Evolutionary conservation across 2,329 filamentous ascomycete genomes (phyloP).

Genomic region (Colletotrichum acutatum): DNA sequence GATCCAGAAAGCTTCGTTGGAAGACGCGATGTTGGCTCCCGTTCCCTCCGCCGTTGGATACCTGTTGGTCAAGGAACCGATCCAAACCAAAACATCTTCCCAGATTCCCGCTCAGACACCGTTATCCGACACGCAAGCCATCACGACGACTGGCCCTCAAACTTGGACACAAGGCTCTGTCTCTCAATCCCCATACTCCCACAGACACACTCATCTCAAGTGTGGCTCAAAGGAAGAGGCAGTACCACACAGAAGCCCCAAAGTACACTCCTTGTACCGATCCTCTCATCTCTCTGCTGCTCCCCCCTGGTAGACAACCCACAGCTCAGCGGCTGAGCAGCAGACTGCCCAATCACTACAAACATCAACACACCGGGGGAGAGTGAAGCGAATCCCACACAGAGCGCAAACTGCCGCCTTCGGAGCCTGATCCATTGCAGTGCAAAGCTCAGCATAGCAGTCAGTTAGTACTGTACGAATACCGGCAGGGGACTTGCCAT

Average conservation of each 20-base stretch:
- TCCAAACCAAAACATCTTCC: background rate
- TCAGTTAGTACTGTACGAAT: background rate
- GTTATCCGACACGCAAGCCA: conserved; percentile 21
- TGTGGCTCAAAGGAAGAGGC: conserved; percentile 19
- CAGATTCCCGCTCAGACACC: background rate
- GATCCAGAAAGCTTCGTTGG: conserved; percentile 29
- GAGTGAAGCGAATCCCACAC: conserved; percentile 17
- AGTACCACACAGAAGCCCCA: background rate
- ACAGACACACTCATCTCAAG: background rate
- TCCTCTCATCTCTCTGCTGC: conserved; percentile 11
- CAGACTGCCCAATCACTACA: conserved; percentile 28
- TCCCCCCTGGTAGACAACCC: background rate
- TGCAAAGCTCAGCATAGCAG: conserved; percentile 6
- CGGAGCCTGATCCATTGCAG: conserved; percentile 5
- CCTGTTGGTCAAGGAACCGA: conserved; percentile 6
- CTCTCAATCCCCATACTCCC: background rate
- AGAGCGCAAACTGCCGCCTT: conserved; percentile 14
- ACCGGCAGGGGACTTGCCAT: background rate
- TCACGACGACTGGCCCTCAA: conserved; percentile 11
- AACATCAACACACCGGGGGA: conserved; percentile 8
- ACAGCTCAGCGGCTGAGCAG: conserved; percentile 26
- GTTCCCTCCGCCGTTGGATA: conserved; percentile 11
- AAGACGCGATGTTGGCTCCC: background rate
- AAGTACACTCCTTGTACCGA: conserved; percentile 7
- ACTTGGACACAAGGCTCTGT: background rate